Percentiles rank a stretch among this genome's conserved stretches.
Evolutionary conservation across 2,329 filamentous ascomycete genomes (phyloP).

Genomic region (Didymosphaeria variabile): DNA sequence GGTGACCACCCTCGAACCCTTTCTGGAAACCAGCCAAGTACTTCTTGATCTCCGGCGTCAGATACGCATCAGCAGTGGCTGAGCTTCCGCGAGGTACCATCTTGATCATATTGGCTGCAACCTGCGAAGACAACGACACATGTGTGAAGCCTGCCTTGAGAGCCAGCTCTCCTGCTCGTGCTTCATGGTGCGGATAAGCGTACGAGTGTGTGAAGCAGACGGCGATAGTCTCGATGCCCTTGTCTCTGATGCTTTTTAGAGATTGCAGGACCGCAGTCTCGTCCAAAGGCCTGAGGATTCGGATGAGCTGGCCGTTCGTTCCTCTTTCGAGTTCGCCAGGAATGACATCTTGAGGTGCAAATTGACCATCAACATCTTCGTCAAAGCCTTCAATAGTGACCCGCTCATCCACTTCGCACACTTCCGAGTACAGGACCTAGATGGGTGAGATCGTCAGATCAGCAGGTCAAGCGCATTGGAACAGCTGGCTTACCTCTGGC

Average conservation of each 20-base stretch:
- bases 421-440: constrained; percentile 25
- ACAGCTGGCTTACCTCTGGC: constrained; percentile 21
- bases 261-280: neutral
- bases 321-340: constrained; percentile 3
- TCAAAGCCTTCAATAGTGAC: constrained; percentile 34
- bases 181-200: constrained; percentile 44
- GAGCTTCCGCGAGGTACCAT: constrained; percentile 32
- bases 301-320: constrained; percentile 27
- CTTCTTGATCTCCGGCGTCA: constrained; percentile 32
- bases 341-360: constrained; percentile 1
- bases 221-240: constrained; percentile 1
- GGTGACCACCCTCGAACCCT: constrained; percentile 32
- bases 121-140: constrained; percentile 37
- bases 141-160: constrained; percentile 38
- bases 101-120: constrained; percentile 35
- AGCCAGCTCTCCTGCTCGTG: constrained; percentile 35
- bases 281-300: constrained; percentile 13
- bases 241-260: neutral
- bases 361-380: constrained; percentile 21
- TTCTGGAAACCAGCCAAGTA: constrained; percentile 27
- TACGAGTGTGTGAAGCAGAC: constrained; percentile 28
- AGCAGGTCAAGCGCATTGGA: neutral
- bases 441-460: neutral
- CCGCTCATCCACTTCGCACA: constrained; percentile 34
- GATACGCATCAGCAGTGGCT: constrained; percentile 39